These are phyloP conservation scores for Sesbania bispinosa DNA, from an alignment of 306 rosid genomes.

Conservation along the genomic window DNA sequence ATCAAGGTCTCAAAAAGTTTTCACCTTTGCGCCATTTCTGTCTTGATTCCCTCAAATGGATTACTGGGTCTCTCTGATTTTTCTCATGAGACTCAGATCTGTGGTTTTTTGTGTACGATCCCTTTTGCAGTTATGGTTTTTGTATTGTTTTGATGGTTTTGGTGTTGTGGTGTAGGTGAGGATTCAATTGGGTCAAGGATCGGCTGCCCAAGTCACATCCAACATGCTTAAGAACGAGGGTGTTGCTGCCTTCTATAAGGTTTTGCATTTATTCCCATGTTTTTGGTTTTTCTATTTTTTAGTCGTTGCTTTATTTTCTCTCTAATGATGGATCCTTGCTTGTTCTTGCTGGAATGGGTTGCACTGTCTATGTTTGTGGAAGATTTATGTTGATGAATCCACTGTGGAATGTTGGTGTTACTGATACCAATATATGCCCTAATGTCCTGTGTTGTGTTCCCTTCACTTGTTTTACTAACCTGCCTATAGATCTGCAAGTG, in stretches of 20 bases:
- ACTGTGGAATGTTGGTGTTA: neutral
- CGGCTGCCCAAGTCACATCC: constrained; percentile 65
- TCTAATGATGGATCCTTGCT: constrained; percentile 12
- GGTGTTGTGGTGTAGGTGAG: constrained; percentile 72
- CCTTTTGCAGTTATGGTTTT: neutral
- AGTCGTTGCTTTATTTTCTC: constrained; percentile 8
- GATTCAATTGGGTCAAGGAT: constrained; percentile 97
- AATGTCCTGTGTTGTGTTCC: neutral
- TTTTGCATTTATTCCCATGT: constrained; percentile 18
- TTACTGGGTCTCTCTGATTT: constrained; percentile 3
- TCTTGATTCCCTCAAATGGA: neutral
- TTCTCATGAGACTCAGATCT: constrained; percentile 44
- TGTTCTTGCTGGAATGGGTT: neutral
- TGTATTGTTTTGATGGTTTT: constrained; percentile 12
- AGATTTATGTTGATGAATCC: neutral
- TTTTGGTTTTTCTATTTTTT: neutral
- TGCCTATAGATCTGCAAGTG: constrained; percentile 22
- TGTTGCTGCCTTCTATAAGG: constrained; percentile 83
- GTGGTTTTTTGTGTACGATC: constrained; percentile 22
- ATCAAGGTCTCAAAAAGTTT: constrained; percentile 54
- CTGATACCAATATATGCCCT: neutral
- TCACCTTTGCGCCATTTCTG: neutral
- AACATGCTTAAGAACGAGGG: constrained; percentile 93
- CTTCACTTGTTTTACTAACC: neutral
- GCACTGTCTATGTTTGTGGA: neutral